Base-by-base conservation (phyloP, 2,329 filamentous ascomycete species). In the Metarhizium humberi region DNA sequence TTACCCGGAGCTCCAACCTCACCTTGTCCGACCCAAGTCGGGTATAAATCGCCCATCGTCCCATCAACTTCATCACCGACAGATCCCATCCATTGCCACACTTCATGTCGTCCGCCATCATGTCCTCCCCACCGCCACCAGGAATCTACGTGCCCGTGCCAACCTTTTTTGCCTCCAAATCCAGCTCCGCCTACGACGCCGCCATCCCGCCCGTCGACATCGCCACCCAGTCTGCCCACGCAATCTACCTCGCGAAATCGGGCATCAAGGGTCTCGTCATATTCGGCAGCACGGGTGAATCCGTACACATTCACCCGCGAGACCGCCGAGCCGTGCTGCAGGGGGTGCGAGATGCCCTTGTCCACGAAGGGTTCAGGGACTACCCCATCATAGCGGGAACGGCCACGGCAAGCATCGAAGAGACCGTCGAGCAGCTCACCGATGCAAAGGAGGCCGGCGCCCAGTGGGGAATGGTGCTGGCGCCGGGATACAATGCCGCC, bases 261-360 rank as follows among this genome's bases (percentile, higher is more conserved):
- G 84, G 84, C 55, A 79, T 86, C 61, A 74, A 73, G 34, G 83
- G 84, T 25, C 72, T 86, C 30, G 80, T 86, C 11, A 72, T 86
- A 45, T 77, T 86, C 51, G 84, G 84, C 29, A 82, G 78, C 43
- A 86, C 83, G 0, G 84, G 84, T 56, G 84, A 86, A 66, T 80
- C 81, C 0, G 78, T 86, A 47, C 82, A 85, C 66, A 71, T 86
- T 51, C 76, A 78, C 20, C 73, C 73, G n/a, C 62, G 70, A n/a
- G 83, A 86, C 61, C 79, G 83, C 38, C 73, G 71, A 55, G 69
- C 75, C 48, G 69, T 86, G 49, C 73, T 86, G 45, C 69, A 71
- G n/a, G 76, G 75, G 53, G 77, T 84, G 52, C 75, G 81, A 53
- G 72, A 77, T 60, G 80, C 75, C 6, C 72, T 86, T 40, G 73